Evolutionary conservation across 208 protist species (phyloP).

Genomic region (Novymonas esmeraldas): DNA sequence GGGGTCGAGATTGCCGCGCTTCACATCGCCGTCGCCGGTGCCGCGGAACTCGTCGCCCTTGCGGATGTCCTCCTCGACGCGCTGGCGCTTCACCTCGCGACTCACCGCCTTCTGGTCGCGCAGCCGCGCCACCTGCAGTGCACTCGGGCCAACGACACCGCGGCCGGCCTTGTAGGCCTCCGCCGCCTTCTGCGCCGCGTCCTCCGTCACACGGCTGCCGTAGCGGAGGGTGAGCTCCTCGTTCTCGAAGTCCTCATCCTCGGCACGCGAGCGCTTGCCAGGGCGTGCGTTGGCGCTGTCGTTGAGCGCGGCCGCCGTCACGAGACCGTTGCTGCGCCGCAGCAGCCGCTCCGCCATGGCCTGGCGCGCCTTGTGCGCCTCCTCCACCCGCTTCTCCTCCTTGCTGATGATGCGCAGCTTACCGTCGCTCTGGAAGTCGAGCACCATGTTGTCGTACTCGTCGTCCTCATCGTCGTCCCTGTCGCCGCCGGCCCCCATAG

Average conservation of each 20-base stretch:
- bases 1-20: slow-evolving; percentile 82
- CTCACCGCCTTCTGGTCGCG: slow-evolving; percentile 71
- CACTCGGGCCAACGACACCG: slow-evolving; percentile 22
- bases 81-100: slow-evolving; percentile 68
- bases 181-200: slow-evolving; percentile 39
- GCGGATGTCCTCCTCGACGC: slow-evolving; percentile 86
- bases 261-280: slow-evolving; percentile 68
- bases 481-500: slow-evolving; percentile 10
- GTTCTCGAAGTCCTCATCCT: slow-evolving; percentile 85
- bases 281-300: slow-evolving; percentile 38
- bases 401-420: slow-evolving; percentile 83
- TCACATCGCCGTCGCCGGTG: slow-evolving; percentile 80
- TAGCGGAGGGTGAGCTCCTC: slow-evolving; percentile 81
- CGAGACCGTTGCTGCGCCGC: slow-evolving; percentile 42
- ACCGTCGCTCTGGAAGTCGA: slow-evolving; percentile 76
- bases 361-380: slow-evolving; percentile 51
- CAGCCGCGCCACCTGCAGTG: slow-evolving; percentile 47
- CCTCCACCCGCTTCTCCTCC: slow-evolving; percentile 66
- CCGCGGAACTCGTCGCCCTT: slow-evolving; percentile 89
- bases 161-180: slow-evolving; percentile 29
- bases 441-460: slow-evolving; percentile 77
- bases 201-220: slow-evolving; percentile 57
- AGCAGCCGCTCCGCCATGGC: slow-evolving; percentile 77
- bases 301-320: slow-evolving; percentile 60
- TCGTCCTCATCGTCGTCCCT: slow-evolving; percentile 46